Evolutionary conservation across 139 green algal species (phyloP).

Genomic region (Asterochloris erici): DNA sequence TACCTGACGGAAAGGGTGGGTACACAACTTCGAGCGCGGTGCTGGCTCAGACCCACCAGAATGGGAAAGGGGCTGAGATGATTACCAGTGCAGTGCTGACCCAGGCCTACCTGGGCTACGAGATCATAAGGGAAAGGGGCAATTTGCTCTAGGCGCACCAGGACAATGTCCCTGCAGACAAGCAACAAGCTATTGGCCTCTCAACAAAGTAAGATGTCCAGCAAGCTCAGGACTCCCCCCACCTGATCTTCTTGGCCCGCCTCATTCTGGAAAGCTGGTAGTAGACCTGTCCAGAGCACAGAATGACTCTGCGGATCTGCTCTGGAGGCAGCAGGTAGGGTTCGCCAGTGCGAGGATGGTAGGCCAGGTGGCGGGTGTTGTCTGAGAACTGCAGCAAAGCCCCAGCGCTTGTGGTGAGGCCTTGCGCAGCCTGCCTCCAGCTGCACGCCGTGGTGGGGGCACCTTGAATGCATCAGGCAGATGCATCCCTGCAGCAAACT

Average conservation of each 20-base stretch:
- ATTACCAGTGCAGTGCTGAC: too few relatives aligned
- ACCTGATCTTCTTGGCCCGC: constrained; percentile 29
- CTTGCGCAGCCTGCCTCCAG: too few relatives aligned
- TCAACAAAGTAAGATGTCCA: too few relatives aligned
- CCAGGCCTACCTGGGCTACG: constrained; percentile 33
- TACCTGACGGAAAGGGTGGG: too few relatives aligned
- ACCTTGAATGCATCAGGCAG: too few relatives aligned
- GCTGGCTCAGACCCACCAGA: too few relatives aligned
- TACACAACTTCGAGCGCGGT: too few relatives aligned
- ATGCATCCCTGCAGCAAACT: not conserved
- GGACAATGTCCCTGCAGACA: constrained; percentile 62
- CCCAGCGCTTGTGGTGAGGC: not conserved
- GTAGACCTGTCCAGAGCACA: constrained; percentile 66
- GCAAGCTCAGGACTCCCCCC: too few relatives aligned
- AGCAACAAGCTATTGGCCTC: too few relatives aligned
- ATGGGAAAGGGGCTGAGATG: too few relatives aligned
- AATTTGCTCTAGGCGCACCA: constrained; percentile 80
- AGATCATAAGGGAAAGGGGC: constrained; percentile 76
- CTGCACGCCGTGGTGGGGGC: too few relatives aligned
- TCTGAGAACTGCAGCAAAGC: constrained; percentile 33
- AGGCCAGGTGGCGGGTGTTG: constrained; percentile 52
- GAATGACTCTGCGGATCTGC: constrained; percentile 53
- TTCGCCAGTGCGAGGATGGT: constrained; percentile 23
- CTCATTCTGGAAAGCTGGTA: constrained; percentile 47
- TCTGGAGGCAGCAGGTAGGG: constrained; percentile 41